Conservation (phyloP, 2,329 filamentous ascomycete genomes). For the Talaromyces sp. region DNA sequence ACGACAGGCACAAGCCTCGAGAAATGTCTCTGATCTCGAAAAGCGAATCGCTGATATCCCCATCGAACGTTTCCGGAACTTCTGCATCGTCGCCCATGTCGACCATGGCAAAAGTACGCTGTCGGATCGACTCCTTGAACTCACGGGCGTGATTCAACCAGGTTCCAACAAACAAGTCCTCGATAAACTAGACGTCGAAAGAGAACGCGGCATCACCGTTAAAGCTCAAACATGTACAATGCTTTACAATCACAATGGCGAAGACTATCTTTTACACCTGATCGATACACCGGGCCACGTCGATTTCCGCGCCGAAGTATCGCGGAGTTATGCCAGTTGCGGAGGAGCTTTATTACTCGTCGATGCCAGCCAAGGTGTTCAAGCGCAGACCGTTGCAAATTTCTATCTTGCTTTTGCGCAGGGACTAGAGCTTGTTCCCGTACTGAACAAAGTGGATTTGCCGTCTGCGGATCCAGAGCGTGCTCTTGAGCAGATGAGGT, state of each 20-base stretch:
- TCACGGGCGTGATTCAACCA: slow-evolving; percentile 86
- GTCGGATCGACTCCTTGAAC: slow-evolving; percentile 85
- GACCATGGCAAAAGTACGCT: slow-evolving; percentile 98
- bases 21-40: slow-evolving; percentile 54
- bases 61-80: slow-evolving; percentile 70
- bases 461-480: slow-evolving; percentile 82
- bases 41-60: slow-evolving; percentile 54
- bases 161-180: slow-evolving; percentile 92
- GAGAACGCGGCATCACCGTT: slow-evolving; percentile 94
- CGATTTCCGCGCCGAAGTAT: slow-evolving; percentile 95
- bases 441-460: slow-evolving; percentile 96
- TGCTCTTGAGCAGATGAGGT: slow-evolving; percentile 80
- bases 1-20: slow-evolving; percentile 27
- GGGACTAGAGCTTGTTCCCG: slow-evolving; percentile 79
- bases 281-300: slow-evolving; percentile 98
- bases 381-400: slow-evolving; percentile 97
- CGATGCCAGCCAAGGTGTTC: slow-evolving; percentile 92
- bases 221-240: slow-evolving; percentile 99
- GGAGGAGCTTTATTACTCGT: slow-evolving; percentile 89
- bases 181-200: slow-evolving; percentile 94
- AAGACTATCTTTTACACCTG: slow-evolving; percentile 90
- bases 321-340: slow-evolving; percentile 91
- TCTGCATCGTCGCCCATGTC: slow-evolving; percentile 98
- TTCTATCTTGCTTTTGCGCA: slow-evolving; percentile 97
- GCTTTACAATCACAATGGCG: slow-evolving; percentile 82